Percentiles rank a stretch among this genome's conserved stretches.
These are phyloP conservation scores for Arbutus unedo DNA, from an alignment of 148 eudicot genomes.

Conservation along the genomic window DNA sequence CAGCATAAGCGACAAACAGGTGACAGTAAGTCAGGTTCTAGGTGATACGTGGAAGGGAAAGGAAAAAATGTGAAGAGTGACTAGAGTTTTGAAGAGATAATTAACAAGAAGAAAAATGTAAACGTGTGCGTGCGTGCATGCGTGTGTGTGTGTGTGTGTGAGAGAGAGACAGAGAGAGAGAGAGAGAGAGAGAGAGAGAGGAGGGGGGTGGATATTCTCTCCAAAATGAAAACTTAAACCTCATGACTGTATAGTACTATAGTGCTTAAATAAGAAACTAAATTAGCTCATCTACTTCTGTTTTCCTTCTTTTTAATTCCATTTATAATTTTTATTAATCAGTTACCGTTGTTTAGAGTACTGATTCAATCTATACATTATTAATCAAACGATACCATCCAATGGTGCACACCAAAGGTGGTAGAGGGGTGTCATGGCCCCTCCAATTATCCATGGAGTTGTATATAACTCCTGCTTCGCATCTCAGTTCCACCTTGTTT, in stretches of 20 bases:
- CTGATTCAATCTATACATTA: neutral
- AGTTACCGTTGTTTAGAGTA: neutral
- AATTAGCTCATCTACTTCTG: neutral
- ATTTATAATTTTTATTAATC: neutral
- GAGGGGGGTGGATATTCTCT: neutral
- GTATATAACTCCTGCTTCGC: neutral
- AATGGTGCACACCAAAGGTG: neutral
- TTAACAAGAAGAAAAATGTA: neutral
- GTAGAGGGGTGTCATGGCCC: neutral
- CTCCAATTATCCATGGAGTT: neutral
- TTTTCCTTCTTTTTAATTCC: neutral
- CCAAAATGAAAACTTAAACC: conserved; percentile 1
- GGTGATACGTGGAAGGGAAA: neutral
- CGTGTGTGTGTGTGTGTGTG: neutral
- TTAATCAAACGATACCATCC: neutral
- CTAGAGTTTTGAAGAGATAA: neutral
- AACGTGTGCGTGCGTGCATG: neutral
- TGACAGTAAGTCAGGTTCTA: neutral
- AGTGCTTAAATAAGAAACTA: neutral
- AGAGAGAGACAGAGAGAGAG: neutral
- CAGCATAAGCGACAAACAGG: neutral
- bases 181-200: conserved; percentile 1
- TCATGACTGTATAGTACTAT: neutral
- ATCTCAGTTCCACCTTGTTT: no score
- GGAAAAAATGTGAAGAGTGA: neutral